phyloP scores from a whole-genome alignment of 208 protist genomes.

The Trypanosoma melophagium region DNA sequence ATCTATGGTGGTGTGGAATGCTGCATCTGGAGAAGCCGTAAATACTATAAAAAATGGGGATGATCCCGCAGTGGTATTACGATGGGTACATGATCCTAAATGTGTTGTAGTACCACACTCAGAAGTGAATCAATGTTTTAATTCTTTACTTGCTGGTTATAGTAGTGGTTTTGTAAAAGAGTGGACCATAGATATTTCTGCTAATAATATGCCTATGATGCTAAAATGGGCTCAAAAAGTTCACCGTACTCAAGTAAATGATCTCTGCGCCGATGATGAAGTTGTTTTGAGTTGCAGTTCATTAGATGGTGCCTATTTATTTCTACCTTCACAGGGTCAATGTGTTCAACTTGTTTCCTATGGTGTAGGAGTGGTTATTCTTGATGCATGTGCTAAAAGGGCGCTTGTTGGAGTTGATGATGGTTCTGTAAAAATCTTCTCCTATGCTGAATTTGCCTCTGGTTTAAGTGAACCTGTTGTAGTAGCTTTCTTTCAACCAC shows the following conservation, averaged over 20 bases:
- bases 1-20: conserved; percentile 19
- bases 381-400: conserved; percentile 57
- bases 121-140: not conserved
- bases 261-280: conserved; percentile 60
- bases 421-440: conserved; percentile 49
- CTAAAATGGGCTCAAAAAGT: conserved; percentile 62
- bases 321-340: conserved; percentile 35
- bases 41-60: conserved; percentile 7
- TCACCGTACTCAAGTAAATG: conserved; percentile 46
- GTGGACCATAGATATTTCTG: conserved; percentile 33
- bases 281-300: conserved; percentile 59
- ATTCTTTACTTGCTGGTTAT: conserved; percentile 44
- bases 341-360: conserved; percentile 27
- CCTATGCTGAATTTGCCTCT: conserved; percentile 60
- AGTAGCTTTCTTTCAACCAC: conserved; percentile 32
- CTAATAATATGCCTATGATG: conserved; percentile 11
- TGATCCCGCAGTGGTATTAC: conserved; percentile 1
- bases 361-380: conserved; percentile 28
- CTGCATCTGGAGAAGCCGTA: conserved; percentile 15
- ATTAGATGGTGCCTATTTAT: conserved; percentile 54
- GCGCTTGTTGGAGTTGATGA: conserved; percentile 58
- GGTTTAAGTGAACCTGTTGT: conserved; percentile 20
- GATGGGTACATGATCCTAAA: conserved; percentile 20
- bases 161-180: conserved; percentile 61
- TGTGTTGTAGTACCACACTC: not conserved